Evolutionary conservation across 2,329 filamentous ascomycete genomes (phyloP).

Genomic region (Xylaria multiplex): DNA sequence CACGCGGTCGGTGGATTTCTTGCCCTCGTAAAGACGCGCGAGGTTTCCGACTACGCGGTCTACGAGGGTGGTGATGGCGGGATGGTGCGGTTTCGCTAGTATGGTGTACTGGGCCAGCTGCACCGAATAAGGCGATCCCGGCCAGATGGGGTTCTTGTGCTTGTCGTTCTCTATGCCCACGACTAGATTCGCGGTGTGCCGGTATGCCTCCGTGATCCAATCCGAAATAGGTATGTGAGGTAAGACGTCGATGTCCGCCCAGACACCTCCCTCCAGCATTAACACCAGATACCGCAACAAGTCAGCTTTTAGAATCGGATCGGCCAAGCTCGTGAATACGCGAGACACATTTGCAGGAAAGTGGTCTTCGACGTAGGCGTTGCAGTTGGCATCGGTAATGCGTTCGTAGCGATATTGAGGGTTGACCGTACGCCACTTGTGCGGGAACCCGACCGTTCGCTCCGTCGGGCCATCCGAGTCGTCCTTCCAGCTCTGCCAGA

Average conservation of each 20-base stretch:
- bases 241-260: slow-evolving; percentile 73
- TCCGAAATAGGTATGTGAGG: slow-evolving; percentile 72
- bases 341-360: slow-evolving; percentile 68
- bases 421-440: slow-evolving; percentile 42
- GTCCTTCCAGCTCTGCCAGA: slow-evolving; percentile 50
- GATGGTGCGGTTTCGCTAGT: slow-evolving; percentile 76
- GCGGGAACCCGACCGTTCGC: slow-evolving; percentile 45
- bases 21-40: slow-evolving; percentile 37
- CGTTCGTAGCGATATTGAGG: slow-evolving; percentile 46
- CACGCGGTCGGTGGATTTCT: slow-evolving; percentile 29
- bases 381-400: slow-evolving; percentile 45
- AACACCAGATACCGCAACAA: slow-evolving; percentile 71
- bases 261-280: slow-evolving; percentile 76
- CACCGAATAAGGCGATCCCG: slow-evolving; percentile 73
- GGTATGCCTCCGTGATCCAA: slow-evolving; percentile 72
- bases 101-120: slow-evolving; percentile 82
- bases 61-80: slow-evolving; percentile 72
- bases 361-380: slow-evolving; percentile 66
- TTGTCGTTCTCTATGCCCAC: slow-evolving; percentile 76
- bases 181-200: slow-evolving; percentile 70
- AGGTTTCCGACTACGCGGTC: slow-evolving; percentile 65
- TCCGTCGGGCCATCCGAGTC: slow-evolving; percentile 46
- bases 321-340: slow-evolving; percentile 59
- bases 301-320: slow-evolving; percentile 66
- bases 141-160: slow-evolving; percentile 51